Evolutionary conservation across 306 rosid genomes (phyloP).

Genomic region (Vachellia collinsii): DNA sequence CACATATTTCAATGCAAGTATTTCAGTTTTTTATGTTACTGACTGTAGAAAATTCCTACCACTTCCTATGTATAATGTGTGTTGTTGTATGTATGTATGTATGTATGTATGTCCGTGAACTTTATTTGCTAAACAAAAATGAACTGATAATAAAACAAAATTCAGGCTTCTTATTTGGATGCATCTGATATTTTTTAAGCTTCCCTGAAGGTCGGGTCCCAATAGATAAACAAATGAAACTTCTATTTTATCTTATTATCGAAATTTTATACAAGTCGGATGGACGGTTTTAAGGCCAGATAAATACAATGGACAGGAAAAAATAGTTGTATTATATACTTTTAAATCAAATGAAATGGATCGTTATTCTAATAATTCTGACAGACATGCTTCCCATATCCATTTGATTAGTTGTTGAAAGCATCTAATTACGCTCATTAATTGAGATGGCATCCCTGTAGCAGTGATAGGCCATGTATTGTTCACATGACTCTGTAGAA

Average conservation of each 20-base stretch:
- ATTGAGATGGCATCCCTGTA: conserved; percentile 48
- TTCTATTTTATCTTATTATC: conserved; percentile 75
- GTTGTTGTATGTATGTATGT: background rate
- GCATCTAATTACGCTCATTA: conserved; percentile 40
- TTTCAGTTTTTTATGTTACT: background rate
- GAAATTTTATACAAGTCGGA: conserved; percentile 47
- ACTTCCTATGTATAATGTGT: background rate
- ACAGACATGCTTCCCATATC: conserved; percentile 74
- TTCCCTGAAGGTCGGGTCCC: conserved; percentile 37
- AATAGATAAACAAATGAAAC: conserved; percentile 75
- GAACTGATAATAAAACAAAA: conserved; percentile 47
- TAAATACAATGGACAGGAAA: conserved; percentile 31
- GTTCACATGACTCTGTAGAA: conserved; percentile 43
- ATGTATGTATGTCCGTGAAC: background rate
- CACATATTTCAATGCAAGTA: background rate
- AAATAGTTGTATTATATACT: conserved; percentile 28
- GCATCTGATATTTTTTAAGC: conserved; percentile 40
- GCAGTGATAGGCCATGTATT: conserved; percentile 32
- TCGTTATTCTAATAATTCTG: conserved; percentile 54
- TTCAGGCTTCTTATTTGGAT: conserved; percentile 55
- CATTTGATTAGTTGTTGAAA: conserved; percentile 37
- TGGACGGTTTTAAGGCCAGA: conserved; percentile 49
- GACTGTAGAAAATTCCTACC: background rate
- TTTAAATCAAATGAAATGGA: conserved; percentile 34
- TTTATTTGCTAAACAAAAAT: conserved; percentile 25